Base-by-base conservation (phyloP, 805 yeast genomes). In the Saturnispora quitensis region DNA sequence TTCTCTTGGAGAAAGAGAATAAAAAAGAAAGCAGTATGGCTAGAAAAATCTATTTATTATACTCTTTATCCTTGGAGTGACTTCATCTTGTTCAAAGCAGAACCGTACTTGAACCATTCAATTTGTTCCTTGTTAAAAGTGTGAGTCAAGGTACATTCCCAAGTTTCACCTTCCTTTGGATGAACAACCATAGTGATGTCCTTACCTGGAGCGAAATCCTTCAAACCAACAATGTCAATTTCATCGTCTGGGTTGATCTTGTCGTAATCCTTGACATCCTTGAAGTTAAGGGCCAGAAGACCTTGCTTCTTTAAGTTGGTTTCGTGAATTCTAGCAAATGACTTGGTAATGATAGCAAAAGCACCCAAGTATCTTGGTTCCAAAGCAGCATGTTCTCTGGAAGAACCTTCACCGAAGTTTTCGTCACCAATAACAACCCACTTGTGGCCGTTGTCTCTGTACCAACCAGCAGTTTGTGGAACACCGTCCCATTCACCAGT, bases 281-380 rank as follows among this genome's bases (percentile, higher is more conserved):
- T 83, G 67, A 93, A 91, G 84, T 89, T 91, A 75, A 91, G 84
- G 72, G 99, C 98, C 72, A 91, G 81, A 70, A 91, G 77, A 82
- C 99, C 99, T 79, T 91, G 99, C 78, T 91, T 91, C 90, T 91
- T 91, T 84, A 91, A 84, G 86, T 91, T 91, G 64, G 99, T 91
- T 81, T 91, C 99, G 78, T 91, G 99, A 67, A 91, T 93, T 78
- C 98, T 88, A 61, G 98, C 98, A 71, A 93, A 93, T 46, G 97
- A 90, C 76, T 89, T 91, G 72, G 97, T 89, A 68, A 91, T 87
- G 75, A 91, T 91, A 64, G 97, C 97, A 69, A 87, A 89, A 66
- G 95, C 98, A 80, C 97, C 97, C 70, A 91, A 81, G 90, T 75
- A 93, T 80, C 99, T 87, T 78, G 99, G 99, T 81, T 90, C 97